phyloP scores from a whole-genome alignment of 164 flowering plant species.

The Berberis thunbergii region DNA sequence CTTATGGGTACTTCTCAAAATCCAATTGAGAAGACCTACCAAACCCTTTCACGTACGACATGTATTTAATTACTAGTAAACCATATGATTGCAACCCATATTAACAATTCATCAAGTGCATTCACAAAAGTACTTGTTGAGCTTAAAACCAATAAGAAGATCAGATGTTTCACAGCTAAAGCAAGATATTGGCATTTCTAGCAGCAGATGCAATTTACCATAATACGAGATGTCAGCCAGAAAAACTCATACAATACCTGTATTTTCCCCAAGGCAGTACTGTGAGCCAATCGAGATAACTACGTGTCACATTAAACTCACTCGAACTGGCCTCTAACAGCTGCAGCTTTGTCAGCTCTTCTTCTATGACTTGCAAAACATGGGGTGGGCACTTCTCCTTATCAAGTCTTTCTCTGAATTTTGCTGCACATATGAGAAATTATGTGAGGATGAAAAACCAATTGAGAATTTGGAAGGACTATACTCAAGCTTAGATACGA shows the following conservation, averaged over 20 bases:
- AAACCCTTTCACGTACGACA: no score
- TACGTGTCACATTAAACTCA: constrained; percentile 97
- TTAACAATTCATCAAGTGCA: no score
- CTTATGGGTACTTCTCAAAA: no score
- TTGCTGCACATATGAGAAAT: constrained; percentile 39
- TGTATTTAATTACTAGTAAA: no score
- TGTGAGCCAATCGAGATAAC: constrained; percentile 98
- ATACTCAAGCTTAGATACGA: no score
- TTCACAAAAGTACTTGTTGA: no score
- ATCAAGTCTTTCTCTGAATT: constrained; percentile 89
- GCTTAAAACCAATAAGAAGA: no score
- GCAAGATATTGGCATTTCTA: not conserved
- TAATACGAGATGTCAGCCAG: not conserved
- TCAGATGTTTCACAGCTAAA: no score
- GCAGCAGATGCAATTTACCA: not conserved
- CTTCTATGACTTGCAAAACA: constrained; percentile 96
- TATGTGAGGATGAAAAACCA: no score
- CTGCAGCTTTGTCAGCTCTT: constrained; percentile 91
- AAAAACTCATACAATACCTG: constrained; percentile 43
- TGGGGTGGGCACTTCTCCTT: constrained; percentile 85
- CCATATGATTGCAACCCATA: no score
- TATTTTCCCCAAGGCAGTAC: constrained; percentile 95
- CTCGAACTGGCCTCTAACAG: constrained; percentile 95
- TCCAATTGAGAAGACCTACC: no score
- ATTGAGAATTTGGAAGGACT: no score